Conservation (phyloP, 2,329 filamentous ascomycete species). For the Cercospora sp. region DNA sequence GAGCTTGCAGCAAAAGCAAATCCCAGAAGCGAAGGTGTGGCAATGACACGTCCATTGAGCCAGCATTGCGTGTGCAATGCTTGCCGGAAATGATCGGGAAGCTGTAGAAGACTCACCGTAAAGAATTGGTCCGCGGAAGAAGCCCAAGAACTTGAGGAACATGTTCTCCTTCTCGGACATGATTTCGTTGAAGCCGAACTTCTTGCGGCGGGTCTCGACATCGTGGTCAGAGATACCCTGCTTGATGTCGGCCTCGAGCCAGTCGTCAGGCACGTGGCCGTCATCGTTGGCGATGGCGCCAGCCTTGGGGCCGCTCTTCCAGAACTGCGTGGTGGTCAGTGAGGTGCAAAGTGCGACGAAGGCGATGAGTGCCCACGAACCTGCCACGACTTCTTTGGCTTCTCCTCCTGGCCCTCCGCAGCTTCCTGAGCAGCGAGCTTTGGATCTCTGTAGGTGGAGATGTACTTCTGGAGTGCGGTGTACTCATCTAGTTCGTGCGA, state of each 20-base stretch:
- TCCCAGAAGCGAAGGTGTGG: conserved; percentile 12
- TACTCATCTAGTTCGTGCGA: conserved; percentile 57
- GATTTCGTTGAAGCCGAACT: conserved; percentile 70
- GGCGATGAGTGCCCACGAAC: conserved; percentile 24
- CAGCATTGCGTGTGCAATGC: conserved; percentile 19
- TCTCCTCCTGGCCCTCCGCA: conserved; percentile 47
- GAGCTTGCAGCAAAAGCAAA: conserved; percentile 25
- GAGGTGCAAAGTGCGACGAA: background rate
- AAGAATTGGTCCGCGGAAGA: conserved; percentile 74
- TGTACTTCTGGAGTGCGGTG: conserved; percentile 65
- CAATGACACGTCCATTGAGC: conserved; percentile 28
- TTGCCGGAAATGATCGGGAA: conserved; percentile 13
- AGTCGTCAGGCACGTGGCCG: conserved; percentile 61
- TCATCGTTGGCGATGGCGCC: conserved; percentile 40
- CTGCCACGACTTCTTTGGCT: conserved; percentile 57
- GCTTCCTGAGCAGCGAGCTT: conserved; percentile 51
- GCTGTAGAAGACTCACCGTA: conserved; percentile 60
- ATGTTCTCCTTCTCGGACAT: conserved; percentile 73
- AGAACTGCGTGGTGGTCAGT: conserved; percentile 48
- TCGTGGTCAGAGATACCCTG: conserved; percentile 61
- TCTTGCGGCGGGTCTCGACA: conserved; percentile 65
- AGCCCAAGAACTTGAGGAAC: conserved; percentile 71
- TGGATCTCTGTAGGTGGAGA: conserved; percentile 65
- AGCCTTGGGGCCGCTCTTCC: conserved; percentile 43
- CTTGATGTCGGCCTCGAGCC: conserved; percentile 67